phyloP scores from a whole-genome alignment of 2,329 filamentous ascomycete species.

The Fusarium cicatricum region DNA sequence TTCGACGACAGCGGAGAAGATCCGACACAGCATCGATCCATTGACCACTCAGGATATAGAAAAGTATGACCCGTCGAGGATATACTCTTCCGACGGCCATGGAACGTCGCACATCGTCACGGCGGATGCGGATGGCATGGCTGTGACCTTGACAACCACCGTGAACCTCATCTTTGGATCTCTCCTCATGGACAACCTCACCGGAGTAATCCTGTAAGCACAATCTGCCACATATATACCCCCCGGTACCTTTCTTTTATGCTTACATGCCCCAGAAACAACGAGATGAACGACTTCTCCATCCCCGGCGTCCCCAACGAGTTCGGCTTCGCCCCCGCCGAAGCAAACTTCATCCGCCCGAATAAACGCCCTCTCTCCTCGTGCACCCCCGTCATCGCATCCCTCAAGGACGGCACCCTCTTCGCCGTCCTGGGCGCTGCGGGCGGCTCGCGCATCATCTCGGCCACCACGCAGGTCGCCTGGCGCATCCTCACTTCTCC shows the following conservation, averaged over 20 bases:
- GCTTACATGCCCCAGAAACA: conserved; percentile 51
- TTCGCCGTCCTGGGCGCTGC: conserved; percentile 78
- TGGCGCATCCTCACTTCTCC: conserved; percentile 72
- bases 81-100: conserved; percentile 73
- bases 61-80: conserved; percentile 74
- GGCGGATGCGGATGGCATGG: conserved; percentile 76
- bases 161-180: conserved; percentile 89
- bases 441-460: conserved; percentile 85
- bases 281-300: conserved; percentile 82
- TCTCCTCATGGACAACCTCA: conserved; percentile 78
- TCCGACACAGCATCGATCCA: conserved; percentile 76
- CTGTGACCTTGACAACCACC: conserved; percentile 85
- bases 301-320: conserved; percentile 80
- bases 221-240: conserved; percentile 56
- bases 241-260: neutral
- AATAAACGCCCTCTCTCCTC: conserved; percentile 85
- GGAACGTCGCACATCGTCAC: conserved; percentile 79
- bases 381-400: conserved; percentile 80
- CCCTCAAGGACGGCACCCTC: conserved; percentile 68
- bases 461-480: conserved; percentile 76
- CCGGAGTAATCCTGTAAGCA: conserved; percentile 76
- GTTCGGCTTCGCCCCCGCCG: conserved; percentile 84
- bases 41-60: conserved; percentile 73
- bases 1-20: conserved; percentile 63
- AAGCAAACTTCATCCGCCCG: conserved; percentile 82